A percentile compares a stretch with the other conserved stretches of the same genome.
Conservation (phyloP, 1,284 basidiomycete genomes). For the Exobasidium rhododendri region DNA sequence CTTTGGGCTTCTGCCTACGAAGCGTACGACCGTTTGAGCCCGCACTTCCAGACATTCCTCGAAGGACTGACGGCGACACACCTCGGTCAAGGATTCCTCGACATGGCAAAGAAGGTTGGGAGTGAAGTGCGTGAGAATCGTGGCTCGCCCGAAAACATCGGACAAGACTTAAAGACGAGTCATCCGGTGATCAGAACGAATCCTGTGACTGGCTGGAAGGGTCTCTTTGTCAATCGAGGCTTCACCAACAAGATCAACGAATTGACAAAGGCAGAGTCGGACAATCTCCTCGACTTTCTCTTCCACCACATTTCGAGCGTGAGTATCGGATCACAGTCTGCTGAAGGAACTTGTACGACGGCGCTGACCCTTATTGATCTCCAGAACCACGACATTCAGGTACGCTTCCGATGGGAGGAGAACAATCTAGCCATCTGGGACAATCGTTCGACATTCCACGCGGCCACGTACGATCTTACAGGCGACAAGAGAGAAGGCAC, state of each 20-base stretch:
- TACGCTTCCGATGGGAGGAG: constrained; percentile 1
- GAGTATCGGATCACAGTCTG: no score
- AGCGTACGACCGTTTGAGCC: constrained; percentile 5
- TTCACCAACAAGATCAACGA: not conserved
- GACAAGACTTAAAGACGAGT: constrained; percentile 61
- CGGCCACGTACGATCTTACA: not conserved
- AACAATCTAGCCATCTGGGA: constrained; percentile 1
- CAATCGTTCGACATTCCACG: constrained; percentile 6
- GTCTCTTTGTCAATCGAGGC: constrained; percentile 62
- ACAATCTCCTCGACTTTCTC: not conserved
- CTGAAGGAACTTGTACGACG: no score
- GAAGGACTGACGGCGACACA: constrained; percentile 6
- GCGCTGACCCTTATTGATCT: not conserved
- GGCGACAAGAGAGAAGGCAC: constrained; percentile 2
- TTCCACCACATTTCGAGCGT: not conserved
- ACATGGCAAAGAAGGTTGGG: not conserved
- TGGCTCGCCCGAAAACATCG: constrained; percentile 4
- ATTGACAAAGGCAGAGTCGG: not conserved
- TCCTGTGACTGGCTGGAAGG: constrained; percentile 77
- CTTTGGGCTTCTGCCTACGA: constrained; percentile 8
- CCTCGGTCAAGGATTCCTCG: not conserved
- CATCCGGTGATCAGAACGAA: constrained; percentile 58
- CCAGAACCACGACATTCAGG: not conserved
- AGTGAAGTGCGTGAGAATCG: not conserved
- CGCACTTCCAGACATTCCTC: not conserved